Conservation (phyloP, 176 grass and related monocot genomes). For the Otatea glauca region DNA sequence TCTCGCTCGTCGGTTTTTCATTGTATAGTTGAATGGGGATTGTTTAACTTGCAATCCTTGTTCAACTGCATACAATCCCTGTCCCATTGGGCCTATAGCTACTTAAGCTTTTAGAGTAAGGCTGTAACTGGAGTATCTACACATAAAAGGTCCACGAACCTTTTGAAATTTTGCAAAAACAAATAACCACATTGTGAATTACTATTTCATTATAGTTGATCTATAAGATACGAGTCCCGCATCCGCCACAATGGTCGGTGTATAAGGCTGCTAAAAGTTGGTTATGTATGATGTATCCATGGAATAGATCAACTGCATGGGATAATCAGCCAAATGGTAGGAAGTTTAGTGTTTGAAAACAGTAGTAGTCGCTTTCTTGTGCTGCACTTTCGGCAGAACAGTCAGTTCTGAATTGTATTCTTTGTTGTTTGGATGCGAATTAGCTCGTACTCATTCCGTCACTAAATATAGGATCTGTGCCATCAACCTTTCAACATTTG, state of each 20-base stretch:
- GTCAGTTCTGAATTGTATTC: not conserved
- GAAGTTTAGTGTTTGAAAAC: constrained; percentile 10
- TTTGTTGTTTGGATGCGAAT: not conserved
- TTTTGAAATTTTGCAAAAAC: not conserved
- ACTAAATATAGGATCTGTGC: not conserved
- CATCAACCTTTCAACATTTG: not conserved
- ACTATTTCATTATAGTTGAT: not conserved
- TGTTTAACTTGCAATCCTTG: too few relatives aligned
- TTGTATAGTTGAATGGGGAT: too few relatives aligned
- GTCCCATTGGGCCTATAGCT: not conserved
- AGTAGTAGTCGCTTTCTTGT: constrained; percentile 20
- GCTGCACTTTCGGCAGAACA: constrained; percentile 47
- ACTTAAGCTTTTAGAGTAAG: not conserved
- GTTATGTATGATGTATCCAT: not conserved
- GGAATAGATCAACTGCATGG: constrained; percentile 27
- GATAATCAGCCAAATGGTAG: constrained; percentile 13
- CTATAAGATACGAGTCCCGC: not conserved
- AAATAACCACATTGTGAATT: not conserved
- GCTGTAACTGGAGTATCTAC: not conserved
- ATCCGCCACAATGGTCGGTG: constrained; percentile 17
- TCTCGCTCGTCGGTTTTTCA: too few relatives aligned
- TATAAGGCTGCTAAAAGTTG: constrained; percentile 1
- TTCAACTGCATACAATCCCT: too few relatives aligned
- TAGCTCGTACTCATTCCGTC: not conserved
- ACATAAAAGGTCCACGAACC: not conserved